Evolutionary conservation across 75 land plant genomes (phyloP).

Genomic region (Cupressus sempervirens): DNA sequence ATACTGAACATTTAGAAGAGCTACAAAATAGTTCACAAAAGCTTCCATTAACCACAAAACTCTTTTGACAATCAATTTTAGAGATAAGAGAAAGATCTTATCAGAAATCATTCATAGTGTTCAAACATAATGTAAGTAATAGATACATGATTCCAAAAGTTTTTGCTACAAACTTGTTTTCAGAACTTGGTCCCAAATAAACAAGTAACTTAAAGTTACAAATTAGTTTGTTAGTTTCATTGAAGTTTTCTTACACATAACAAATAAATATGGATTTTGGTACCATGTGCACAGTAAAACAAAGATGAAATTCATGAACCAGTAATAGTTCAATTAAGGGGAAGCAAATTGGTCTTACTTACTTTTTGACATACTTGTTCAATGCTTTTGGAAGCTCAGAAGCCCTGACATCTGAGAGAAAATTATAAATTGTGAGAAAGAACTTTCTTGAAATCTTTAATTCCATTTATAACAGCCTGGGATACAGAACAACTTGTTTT

Average conservation of each 20-base stretch:
- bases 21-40: neutral
- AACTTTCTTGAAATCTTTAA: neutral
- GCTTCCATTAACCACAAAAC: neutral
- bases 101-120: no score
- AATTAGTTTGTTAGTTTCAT: neutral
- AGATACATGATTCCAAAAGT: neutral
- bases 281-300: neutral
- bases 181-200: neutral
- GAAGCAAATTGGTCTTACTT: neutral
- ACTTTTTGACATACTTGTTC: conserved; percentile 14
- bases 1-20: neutral
- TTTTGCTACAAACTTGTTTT: neutral
- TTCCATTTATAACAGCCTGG: neutral
- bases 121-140: no score
- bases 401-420: conserved; percentile 6
- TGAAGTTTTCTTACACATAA: neutral
- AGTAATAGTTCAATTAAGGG: neutral
- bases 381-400: conserved; percentile 2
- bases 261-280: neutral
- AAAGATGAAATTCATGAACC: neutral
- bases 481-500: neutral
- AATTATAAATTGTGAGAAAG: neutral
- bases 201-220: neutral
- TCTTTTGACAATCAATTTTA: neutral
- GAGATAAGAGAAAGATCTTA: neutral